A percentile compares a stretch with the other conserved stretches of the same genome.
Conservation (phyloP, 2,329 filamentous ascomycete species). For the Colletotrichum neosansevieriae region DNA sequence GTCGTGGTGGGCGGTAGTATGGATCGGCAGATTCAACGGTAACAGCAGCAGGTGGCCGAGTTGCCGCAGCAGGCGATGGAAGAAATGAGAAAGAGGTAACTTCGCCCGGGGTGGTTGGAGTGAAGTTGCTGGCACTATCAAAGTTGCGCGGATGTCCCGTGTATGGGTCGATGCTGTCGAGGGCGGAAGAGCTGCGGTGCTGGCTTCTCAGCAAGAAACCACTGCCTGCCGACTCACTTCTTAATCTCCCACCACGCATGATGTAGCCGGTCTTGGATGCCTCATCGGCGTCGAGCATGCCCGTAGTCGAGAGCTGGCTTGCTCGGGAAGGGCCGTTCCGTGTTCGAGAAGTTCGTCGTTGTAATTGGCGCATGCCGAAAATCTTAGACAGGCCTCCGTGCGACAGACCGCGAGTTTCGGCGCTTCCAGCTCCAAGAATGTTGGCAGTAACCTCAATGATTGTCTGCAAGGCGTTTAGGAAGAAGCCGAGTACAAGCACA, state of each 20-base stretch:
- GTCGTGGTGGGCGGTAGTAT: slow-evolving; percentile 88
- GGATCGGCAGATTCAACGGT: slow-evolving; percentile 74
- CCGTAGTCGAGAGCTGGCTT: slow-evolving; percentile 85
- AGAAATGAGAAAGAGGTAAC: slow-evolving; percentile 80
- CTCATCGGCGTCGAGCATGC: slow-evolving; percentile 80
- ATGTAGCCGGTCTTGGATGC: slow-evolving; percentile 72
- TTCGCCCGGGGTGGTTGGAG: slow-evolving; percentile 80
- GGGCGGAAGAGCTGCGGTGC: slow-evolving; percentile 66
- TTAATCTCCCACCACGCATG: slow-evolving; percentile 64
- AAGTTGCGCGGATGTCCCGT: slow-evolving; percentile 59
- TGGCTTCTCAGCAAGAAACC: slow-evolving; percentile 56
- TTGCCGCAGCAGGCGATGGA: slow-evolving; percentile 64
- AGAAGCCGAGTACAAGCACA: slow-evolving; percentile 91
- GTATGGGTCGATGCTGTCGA: slow-evolving; percentile 64
- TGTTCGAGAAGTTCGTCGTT: slow-evolving; percentile 75
- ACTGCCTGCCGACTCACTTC: slow-evolving; percentile 72
- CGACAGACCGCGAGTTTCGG: slow-evolving; percentile 75
- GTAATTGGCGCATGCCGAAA: slow-evolving; percentile 91
- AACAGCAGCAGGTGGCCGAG: slow-evolving; percentile 56
- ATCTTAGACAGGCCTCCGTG: slow-evolving; percentile 89
- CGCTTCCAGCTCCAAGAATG: slow-evolving; percentile 83
- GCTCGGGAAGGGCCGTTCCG: slow-evolving; percentile 73
- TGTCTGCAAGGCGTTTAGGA: slow-evolving; percentile 91
- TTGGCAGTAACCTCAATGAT: slow-evolving; percentile 89
- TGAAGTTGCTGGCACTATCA: slow-evolving; percentile 73